These are phyloP conservation scores for Trichomonas vaginalis DNA, from an alignment of 208 protist genomes.

Conservation along the genomic window DNA sequence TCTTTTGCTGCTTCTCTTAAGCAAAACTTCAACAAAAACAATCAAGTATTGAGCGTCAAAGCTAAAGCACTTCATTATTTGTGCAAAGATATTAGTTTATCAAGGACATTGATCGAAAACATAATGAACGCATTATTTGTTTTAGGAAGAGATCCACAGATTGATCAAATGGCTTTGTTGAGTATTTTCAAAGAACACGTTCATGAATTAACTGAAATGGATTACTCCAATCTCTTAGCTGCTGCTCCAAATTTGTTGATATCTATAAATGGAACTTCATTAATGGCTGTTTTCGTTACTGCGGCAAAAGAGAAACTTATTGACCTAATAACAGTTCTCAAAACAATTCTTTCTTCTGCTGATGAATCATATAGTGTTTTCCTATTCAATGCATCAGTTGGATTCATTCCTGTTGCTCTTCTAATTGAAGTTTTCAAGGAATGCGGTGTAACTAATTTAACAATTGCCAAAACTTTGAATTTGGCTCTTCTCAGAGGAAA, in stretches of 20 bases:
- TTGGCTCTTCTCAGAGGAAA: background rate
- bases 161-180: background rate
- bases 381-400: background rate
- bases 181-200: background rate
- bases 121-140: background rate
- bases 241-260: background rate
- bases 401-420: background rate
- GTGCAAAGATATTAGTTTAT: background rate
- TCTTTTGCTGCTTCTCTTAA: background rate
- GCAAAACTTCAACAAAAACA: background rate
- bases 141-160: background rate
- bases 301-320: background rate
- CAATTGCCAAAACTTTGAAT: background rate
- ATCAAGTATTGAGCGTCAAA: background rate
- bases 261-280: background rate
- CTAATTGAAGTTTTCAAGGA: background rate
- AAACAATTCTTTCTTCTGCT: background rate
- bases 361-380: background rate
- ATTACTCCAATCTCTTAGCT: background rate
- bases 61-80: background rate
- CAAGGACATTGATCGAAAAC: background rate
- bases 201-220: background rate
- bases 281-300: background rate
- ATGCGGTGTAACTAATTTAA: background rate
- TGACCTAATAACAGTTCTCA: background rate